phyloP scores from a whole-genome alignment of 2,329 filamentous ascomycete genomes.

The Penicillium sp. region DNA sequence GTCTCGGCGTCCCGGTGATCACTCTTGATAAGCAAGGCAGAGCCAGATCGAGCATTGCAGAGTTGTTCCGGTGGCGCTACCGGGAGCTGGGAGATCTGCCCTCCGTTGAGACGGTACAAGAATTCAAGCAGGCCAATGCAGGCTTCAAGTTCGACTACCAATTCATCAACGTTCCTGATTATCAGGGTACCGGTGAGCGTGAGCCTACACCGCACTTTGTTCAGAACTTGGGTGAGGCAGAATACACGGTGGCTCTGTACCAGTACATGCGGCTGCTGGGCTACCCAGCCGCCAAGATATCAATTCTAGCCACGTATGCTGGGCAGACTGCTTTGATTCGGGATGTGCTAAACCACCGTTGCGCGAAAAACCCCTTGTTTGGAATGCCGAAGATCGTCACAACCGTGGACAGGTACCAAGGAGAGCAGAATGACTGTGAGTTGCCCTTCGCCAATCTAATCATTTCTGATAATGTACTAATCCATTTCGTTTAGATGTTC shows the following conservation, averaged over 20 bases:
- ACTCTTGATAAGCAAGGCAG: conserved; percentile 91
- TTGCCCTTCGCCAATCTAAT: conserved; percentile 24
- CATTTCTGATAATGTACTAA: conserved; percentile 15
- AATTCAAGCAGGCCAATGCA: conserved; percentile 80
- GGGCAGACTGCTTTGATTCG: conserved; percentile 84
- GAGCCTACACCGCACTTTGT: conserved; percentile 93
- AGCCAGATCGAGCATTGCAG: conserved; percentile 79
- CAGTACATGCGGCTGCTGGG: conserved; percentile 97
- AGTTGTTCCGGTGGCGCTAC: conserved; percentile 93
- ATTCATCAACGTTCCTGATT: conserved; percentile 92
- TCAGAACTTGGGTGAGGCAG: conserved; percentile 93
- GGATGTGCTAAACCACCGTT: conserved; percentile 81
- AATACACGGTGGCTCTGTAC: conserved; percentile 92
- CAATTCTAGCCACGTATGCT: conserved; percentile 88
- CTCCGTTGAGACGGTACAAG: conserved; percentile 62
- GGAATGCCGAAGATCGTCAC: conserved; percentile 85
- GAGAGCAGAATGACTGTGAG: conserved; percentile 98
- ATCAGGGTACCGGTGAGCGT: conserved; percentile 82
- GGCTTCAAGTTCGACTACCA: conserved; percentile 94
- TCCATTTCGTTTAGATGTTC: conserved; percentile 65
- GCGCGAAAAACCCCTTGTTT: conserved; percentile 78
- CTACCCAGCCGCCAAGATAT: conserved; percentile 80
- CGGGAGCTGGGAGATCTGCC: conserved; percentile 74
- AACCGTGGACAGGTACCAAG: conserved; percentile 98
- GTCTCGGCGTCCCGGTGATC: conserved; percentile 87